Percentiles rank a stretch among this genome's conserved stretches.
phyloP scores from a whole-genome alignment of 106 monocot genomes.

The Narthecium ossifragum region DNA sequence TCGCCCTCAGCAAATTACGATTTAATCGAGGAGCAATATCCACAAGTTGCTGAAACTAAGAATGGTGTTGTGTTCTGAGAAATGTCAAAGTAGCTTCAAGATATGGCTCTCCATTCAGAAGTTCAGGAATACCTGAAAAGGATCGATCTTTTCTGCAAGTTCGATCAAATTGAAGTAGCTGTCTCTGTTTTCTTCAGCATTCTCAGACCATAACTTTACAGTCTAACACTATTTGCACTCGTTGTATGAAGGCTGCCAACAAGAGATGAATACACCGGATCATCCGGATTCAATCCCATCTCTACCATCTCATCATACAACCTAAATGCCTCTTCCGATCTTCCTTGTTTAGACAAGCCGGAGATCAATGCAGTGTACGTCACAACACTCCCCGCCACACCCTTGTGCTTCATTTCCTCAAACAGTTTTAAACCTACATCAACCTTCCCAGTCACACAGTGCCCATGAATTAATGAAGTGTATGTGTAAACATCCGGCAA shows the following conservation, averaged over 20 bases:
- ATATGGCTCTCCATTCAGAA: no score
- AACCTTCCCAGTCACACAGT: conserved; percentile 55
- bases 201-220: no score
- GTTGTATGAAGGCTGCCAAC: conserved; percentile 68
- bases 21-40: no score
- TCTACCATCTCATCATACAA: conserved; percentile 78
- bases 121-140: no score
- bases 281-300: conserved; percentile 69
- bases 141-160: no score
- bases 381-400: conserved; percentile 33
- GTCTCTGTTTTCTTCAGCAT: no score
- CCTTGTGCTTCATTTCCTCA: conserved; percentile 54
- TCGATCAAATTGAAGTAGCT: no score
- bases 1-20: no score
- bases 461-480: conserved; percentile 73
- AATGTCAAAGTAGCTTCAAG: no score
- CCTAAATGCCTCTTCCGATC: conserved; percentile 75
- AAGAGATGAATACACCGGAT: conserved; percentile 65
- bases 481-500: conserved; percentile 75
- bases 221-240: no score
- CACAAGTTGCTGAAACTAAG: no score
- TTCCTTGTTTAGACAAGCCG: conserved; percentile 73
- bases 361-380: conserved; percentile 77
- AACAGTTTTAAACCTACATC: conserved; percentile 58
- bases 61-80: no score